These are phyloP conservation scores for Fusarium cicatricum DNA, from an alignment of 2,329 filamentous ascomycete species.

Conservation along the genomic window DNA sequence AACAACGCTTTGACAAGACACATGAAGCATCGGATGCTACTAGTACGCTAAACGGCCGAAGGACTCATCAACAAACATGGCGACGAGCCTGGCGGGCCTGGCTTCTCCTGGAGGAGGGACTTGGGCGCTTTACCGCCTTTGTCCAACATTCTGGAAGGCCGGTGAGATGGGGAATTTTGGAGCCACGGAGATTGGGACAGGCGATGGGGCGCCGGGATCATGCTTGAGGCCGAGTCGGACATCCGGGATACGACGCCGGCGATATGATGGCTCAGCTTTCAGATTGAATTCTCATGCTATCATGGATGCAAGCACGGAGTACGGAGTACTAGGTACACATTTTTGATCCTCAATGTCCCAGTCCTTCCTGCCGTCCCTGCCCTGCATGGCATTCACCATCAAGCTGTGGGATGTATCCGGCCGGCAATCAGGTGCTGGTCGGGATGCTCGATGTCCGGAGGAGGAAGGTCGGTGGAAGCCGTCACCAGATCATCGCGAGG, in stretches of 20 bases:
- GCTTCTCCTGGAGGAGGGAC: constrained; percentile 1
- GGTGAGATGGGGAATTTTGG: constrained; percentile 25
- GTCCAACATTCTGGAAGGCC: constrained; percentile 34
- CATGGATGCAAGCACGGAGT: not conserved
- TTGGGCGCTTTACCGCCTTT: constrained; percentile 13
- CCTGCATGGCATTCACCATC: not conserved
- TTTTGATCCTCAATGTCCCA: constrained; percentile 6
- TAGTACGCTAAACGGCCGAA: not conserved
- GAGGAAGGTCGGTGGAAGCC: constrained; percentile 28
- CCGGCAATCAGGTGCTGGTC: constrained; percentile 19
- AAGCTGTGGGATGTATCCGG: constrained; percentile 6
- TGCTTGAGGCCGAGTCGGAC: constrained; percentile 20
- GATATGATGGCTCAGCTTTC: constrained; percentile 27
- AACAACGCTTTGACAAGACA: constrained; percentile 11
- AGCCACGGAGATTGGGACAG: constrained; percentile 34
- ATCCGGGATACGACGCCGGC: constrained; percentile 15
- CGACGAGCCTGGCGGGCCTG: constrained; percentile 7
- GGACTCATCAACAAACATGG: constrained; percentile 1
- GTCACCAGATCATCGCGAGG: constrained; percentile 24
- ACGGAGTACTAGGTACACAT: not conserved
- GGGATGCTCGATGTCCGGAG: constrained; percentile 9
- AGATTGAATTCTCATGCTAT: constrained; percentile 2
- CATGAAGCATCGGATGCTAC: constrained; percentile 8
- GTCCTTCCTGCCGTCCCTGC: not conserved
- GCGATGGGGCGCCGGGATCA: constrained; percentile 32